A percentile compares a stretch with the other conserved stretches of the same genome.
These are phyloP conservation scores for Brassica carinata DNA, from an alignment of 345 rosid species.

Conservation along the genomic window DNA sequence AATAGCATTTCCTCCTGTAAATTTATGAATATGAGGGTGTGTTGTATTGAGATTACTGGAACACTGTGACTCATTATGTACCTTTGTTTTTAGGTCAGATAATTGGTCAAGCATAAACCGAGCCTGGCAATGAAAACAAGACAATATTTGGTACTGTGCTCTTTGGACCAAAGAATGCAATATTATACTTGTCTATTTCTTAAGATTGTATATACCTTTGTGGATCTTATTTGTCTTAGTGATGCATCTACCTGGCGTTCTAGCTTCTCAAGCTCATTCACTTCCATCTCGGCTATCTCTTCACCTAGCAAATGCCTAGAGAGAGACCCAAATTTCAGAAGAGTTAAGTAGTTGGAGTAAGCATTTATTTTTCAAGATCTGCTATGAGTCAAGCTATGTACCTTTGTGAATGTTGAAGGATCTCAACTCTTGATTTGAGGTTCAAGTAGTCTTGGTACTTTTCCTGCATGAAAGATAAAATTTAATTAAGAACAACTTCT, in stretches of 20 bases:
- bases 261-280: constrained; percentile 75
- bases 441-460: constrained; percentile 67
- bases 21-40: background rate
- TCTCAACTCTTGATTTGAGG: constrained; percentile 64
- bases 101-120: constrained; percentile 41
- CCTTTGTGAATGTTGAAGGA: constrained; percentile 75
- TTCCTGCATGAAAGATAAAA: constrained; percentile 40
- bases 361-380: background rate
- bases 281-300: constrained; percentile 55
- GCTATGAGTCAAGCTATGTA: constrained; percentile 21
- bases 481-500: background rate
- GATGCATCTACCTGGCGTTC: constrained; percentile 76
- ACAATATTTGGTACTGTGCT: constrained; percentile 3
- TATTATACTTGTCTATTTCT: background rate
- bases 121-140: constrained; percentile 31
- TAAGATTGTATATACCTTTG: constrained; percentile 49
- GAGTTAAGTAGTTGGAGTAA: background rate
- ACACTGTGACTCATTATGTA: constrained; percentile 9
- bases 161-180: background rate
- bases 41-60: background rate
- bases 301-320: constrained; percentile 82
- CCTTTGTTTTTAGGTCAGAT: constrained; percentile 41
- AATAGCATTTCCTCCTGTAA: constrained; percentile 42
- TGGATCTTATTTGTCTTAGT: constrained; percentile 69
- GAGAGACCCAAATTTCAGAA: background rate